Conservation (phyloP, 768 basidiomycete species). For the Neoboletus magnificus region DNA sequence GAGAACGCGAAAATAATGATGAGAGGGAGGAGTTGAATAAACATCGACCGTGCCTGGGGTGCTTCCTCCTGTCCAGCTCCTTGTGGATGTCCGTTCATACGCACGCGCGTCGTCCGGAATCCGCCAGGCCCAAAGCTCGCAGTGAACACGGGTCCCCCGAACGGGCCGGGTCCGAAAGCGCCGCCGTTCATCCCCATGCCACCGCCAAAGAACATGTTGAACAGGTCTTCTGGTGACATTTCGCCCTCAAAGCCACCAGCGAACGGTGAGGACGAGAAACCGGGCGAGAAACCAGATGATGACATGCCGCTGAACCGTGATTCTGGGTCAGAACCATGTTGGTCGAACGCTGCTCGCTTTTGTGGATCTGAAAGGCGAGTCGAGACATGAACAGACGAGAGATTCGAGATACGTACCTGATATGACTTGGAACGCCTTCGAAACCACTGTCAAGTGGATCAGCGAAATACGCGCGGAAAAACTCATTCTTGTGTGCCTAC, state of each 20-base stretch:
- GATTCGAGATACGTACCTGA: constrained; percentile 49
- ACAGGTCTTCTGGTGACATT: constrained; percentile 92
- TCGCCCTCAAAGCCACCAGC: constrained; percentile 69
- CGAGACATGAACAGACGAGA: neutral
- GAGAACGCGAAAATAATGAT: constrained; percentile 84
- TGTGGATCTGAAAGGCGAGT: constrained; percentile 58
- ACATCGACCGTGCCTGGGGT: constrained; percentile 51
- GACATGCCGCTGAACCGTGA: constrained; percentile 72
- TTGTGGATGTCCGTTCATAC: constrained; percentile 36
- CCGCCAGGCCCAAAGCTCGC: constrained; percentile 80
- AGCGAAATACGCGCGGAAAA: neutral
- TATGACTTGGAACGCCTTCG: constrained; percentile 94
- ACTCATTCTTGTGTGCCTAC: constrained; percentile 43
- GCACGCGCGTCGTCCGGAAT: constrained; percentile 66
- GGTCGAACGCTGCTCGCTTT: constrained; percentile 85
- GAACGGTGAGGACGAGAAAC: constrained; percentile 51
- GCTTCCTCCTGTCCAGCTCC: constrained; percentile 36
- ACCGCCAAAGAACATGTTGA: constrained; percentile 97
- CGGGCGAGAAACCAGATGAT: constrained; percentile 47
- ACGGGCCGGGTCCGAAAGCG: constrained; percentile 55
- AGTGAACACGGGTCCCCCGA: constrained; percentile 58
- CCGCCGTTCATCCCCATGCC: constrained; percentile 43
- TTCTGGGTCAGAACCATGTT: constrained; percentile 85
- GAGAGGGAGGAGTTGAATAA: constrained; percentile 81
- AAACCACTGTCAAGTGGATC: constrained; percentile 67